Evolutionary conservation across 192 early-diverging fungal genomes (phyloP).

Genomic region (Phycomyces nitens): DNA sequence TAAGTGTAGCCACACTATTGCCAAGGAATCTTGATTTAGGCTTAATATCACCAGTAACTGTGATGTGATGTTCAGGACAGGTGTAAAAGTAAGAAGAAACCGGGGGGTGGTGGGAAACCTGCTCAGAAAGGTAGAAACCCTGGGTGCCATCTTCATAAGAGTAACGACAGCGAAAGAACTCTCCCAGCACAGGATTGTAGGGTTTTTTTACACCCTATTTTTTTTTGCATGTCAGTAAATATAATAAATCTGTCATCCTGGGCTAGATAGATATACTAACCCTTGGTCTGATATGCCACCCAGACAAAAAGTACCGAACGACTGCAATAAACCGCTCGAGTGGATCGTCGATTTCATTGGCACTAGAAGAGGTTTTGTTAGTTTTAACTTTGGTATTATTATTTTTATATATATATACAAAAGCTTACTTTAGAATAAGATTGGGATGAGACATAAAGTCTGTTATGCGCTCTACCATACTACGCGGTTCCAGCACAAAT

Average conservation of each 20-base stretch:
- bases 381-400: not conserved
- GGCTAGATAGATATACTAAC: too few species aligned
- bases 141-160: slow-evolving; percentile 63
- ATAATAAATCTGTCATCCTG: too few species aligned
- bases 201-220: slow-evolving; percentile 90
- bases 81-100: slow-evolving; percentile 81
- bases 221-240: too few species aligned
- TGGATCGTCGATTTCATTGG: slow-evolving; percentile 61
- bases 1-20: slow-evolving; percentile 87
- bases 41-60: slow-evolving; percentile 73
- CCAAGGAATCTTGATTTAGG: slow-evolving; percentile 87
- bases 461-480: slow-evolving; percentile 94
- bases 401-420: not conserved
- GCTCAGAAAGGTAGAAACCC: slow-evolving; percentile 82
- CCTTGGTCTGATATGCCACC: slow-evolving; percentile 92
- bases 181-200: slow-evolving; percentile 91
- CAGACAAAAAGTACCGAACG: slow-evolving; percentile 82
- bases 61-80: slow-evolving; percentile 76
- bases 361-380: slow-evolving; percentile 7
- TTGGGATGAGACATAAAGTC: slow-evolving; percentile 96
- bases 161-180: slow-evolving; percentile 83
- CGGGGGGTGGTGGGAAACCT: slow-evolving; percentile 93
- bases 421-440: slow-evolving; percentile 66
- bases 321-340: slow-evolving; percentile 78
- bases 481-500: slow-evolving; percentile 92